Conservation (phyloP, 768 basidiomycete genomes). For the Collybia sordida region DNA sequence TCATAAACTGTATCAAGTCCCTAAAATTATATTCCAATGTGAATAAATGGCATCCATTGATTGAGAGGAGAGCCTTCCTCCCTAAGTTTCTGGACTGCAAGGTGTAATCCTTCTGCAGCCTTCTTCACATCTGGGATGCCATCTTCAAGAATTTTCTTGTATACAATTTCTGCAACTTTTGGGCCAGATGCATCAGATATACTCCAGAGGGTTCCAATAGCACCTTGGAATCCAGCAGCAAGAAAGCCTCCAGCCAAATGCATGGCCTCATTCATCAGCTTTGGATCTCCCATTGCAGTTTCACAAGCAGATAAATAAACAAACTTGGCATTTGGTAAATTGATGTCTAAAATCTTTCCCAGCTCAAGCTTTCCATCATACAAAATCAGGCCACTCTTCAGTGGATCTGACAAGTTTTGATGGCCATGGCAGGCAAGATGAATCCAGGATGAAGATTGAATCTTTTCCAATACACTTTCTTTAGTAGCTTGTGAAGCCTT, state of each 20-base stretch:
- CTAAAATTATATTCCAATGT: constrained; percentile 4
- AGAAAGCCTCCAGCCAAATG: constrained; percentile 25
- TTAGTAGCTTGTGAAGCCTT: too few species aligned
- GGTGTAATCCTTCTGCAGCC: not conserved
- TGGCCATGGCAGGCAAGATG: constrained; percentile 21
- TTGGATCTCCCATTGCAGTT: constrained; percentile 18
- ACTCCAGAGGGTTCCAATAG: constrained; percentile 19
- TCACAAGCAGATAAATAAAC: constrained; percentile 33
- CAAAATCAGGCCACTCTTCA: constrained; percentile 14
- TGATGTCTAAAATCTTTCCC: constrained; percentile 18
- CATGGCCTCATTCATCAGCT: constrained; percentile 24
- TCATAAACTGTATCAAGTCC: too few species aligned
- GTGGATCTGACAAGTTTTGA: constrained; percentile 14
- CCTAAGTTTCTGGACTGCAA: not conserved
- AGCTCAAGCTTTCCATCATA: constrained; percentile 16
- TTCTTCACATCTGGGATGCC: not conserved
- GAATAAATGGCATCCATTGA: constrained; percentile 5
- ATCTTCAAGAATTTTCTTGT: not conserved
- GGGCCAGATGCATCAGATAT: not conserved
- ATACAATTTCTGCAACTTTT: constrained; percentile 3
- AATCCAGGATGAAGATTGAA: too few species aligned
- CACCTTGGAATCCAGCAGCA: constrained; percentile 13
- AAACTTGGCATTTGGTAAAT: constrained; percentile 25
- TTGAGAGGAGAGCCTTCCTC: not conserved
- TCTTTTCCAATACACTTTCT: too few species aligned